Base-by-base conservation (phyloP, 2,329 filamentous ascomycete genomes). In the Cadophora sp. region DNA sequence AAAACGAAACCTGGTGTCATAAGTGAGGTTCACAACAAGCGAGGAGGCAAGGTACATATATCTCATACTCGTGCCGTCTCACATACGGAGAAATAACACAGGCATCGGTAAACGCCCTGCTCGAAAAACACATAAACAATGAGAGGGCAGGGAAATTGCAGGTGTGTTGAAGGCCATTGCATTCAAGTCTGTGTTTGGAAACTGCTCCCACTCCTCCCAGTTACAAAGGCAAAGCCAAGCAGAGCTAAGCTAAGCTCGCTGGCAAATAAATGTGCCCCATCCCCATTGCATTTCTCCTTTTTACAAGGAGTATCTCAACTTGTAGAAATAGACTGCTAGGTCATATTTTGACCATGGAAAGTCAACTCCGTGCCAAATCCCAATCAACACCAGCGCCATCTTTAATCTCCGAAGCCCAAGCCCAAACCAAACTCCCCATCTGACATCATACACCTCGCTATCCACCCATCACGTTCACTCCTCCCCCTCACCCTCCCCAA, bases 401-500 rank as follows among this genome's bases (percentile, higher is more conserved):
- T 33, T 7, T 4, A 33, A 33, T 7, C 4, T 39, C 16, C 43
- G 14, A 45, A 45, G n/a, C 43, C n/a, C 43, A 18, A 45, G 18
- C 53, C 30, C 53, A n/a, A 39, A 36, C 4, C 27, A 51, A 14
- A 3, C 7, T 18, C 48, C 27, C 13, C 7, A n/a, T 53, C 24
- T 18, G 4, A n/a, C 24, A 56, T 56, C 53, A 56, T 39, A 39
- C 53, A 22, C 30, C 11, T 39, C 13, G 11, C 50, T 27, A 4
- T 11, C 4, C 50, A 33, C 18, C 18, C 13, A 4, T 16, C 45
- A 18, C 4, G 33, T 14, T 53, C 36, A 69, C 59, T 66, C 69
- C 60, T 74, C 69, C 11, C 74, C 74, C 45, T 77, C 76, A 6
- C 70, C 75, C 58, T 77, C 76, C 16, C 70, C 75, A 62, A 83